phyloP scores from a whole-genome alignment of 257 asterid genomes.

The Solanum sejunctum region DNA sequence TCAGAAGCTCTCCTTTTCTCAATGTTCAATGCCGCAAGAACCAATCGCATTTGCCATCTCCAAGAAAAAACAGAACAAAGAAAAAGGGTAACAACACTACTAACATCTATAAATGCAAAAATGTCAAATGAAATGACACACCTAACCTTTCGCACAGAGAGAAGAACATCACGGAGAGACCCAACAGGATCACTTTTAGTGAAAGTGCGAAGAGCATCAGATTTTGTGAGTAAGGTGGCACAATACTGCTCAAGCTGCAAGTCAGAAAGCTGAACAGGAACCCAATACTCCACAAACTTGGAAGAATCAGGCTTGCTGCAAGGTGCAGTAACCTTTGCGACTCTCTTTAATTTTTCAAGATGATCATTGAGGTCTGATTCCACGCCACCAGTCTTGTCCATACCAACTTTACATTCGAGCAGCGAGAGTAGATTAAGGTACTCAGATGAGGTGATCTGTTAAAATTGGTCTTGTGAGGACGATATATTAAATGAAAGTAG shows the following conservation, averaged over 20 bases:
- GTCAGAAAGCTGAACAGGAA: slow-evolving; percentile 71
- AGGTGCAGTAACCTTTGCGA: slow-evolving; percentile 25
- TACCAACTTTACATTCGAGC: slow-evolving; percentile 27
- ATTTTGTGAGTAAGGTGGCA: slow-evolving; percentile 44
- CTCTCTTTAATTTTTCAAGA: slow-evolving; percentile 34
- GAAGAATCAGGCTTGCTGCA: slow-evolving; percentile 25
- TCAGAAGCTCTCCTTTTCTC: background rate
- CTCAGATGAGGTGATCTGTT: slow-evolving; percentile 42
- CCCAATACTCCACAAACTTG: slow-evolving; percentile 78
- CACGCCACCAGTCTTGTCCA: slow-evolving; percentile 27
- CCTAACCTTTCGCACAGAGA: slow-evolving; percentile 65
- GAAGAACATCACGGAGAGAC: slow-evolving; percentile 50
- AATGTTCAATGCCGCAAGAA: background rate
- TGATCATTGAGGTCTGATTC: slow-evolving; percentile 28
- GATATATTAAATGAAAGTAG: background rate
- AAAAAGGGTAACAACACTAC: background rate
- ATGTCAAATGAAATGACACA: slow-evolving; percentile 1
- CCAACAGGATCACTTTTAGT: slow-evolving; percentile 48
- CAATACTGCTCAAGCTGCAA: slow-evolving; percentile 87
- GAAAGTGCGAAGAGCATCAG: slow-evolving; percentile 42
- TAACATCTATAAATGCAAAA: slow-evolving; percentile 1
- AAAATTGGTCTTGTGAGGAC: background rate
- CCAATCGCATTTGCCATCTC: background rate
- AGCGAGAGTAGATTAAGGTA: slow-evolving; percentile 35
- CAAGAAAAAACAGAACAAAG: background rate